A percentile compares a stretch with the other conserved stretches of the same genome.
Conservation (phyloP, 2,329 filamentous ascomycete species). For the Madurella fahalii region DNA sequence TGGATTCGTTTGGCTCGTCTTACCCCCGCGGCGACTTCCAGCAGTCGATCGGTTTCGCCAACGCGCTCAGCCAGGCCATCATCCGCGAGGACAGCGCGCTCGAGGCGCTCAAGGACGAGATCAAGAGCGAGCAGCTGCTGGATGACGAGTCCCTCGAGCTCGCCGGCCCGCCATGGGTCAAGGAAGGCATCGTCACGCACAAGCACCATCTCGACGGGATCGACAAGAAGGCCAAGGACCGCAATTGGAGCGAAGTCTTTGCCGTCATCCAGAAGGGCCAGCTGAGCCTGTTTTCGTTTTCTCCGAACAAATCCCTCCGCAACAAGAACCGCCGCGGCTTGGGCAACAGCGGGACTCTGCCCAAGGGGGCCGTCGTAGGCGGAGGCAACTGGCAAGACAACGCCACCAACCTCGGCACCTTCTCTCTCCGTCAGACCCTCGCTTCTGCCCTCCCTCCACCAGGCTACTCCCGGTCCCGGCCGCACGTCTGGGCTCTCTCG, state of each 20-base stretch:
- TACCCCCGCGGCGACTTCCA: constrained; percentile 79
- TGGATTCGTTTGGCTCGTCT: constrained; percentile 80
- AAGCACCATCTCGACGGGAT: constrained; percentile 91
- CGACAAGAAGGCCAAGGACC: constrained; percentile 88
- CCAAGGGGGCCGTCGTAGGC: constrained; percentile 67
- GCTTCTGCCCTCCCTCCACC: constrained; percentile 85
- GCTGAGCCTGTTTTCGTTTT: constrained; percentile 91
- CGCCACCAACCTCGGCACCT: constrained; percentile 82
- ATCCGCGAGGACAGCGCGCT: constrained; percentile 74
- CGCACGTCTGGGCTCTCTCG: constrained; percentile 91
- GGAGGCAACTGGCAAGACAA: constrained; percentile 99
- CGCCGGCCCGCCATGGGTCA: constrained; percentile 93
- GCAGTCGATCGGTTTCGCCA: constrained; percentile 95
- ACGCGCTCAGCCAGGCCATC: constrained; percentile 92
- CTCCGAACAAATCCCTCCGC: constrained; percentile 69
- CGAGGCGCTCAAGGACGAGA: constrained; percentile 51
- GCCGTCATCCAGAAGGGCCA: constrained; percentile 94
- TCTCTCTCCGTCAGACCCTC: constrained; percentile 84
- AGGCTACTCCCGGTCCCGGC: constrained; percentile 85
- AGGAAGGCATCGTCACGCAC: constrained; percentile 92
- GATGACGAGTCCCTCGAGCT: constrained; percentile 93
- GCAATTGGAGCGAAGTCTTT: constrained; percentile 93
- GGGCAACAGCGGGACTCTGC: constrained; percentile 22
- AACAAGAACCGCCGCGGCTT: constrained; percentile 58
- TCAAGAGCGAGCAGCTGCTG: constrained; percentile 61